Percentiles rank a stretch among this genome's conserved stretches.
phyloP scores from a whole-genome alignment of 192 early-diverging fungal species.

The Helicostylum pulchrum region DNA sequence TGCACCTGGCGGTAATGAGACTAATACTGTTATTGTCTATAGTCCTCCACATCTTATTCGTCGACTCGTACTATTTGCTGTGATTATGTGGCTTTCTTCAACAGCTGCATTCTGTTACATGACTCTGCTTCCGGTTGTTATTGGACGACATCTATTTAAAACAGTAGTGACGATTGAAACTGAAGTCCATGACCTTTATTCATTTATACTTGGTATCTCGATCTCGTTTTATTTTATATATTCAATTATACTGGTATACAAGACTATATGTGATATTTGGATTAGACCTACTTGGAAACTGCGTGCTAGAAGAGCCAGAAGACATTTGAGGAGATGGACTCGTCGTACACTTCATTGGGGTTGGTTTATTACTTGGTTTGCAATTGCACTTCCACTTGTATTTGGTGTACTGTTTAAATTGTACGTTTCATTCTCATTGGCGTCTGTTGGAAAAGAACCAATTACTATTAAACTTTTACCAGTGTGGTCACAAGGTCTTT shows the following conservation, averaged over 20 bases:
- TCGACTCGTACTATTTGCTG: slow-evolving; percentile 50
- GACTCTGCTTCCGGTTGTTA: background rate
- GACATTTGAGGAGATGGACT: background rate
- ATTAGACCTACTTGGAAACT: background rate
- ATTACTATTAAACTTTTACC: too few relatives aligned
- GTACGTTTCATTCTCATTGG: too few relatives aligned
- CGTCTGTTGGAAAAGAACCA: too few relatives aligned
- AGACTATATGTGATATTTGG: background rate
- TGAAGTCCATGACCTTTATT: background rate
- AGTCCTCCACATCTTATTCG: slow-evolving; percentile 66
- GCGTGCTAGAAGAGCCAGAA: background rate
- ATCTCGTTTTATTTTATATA: background rate
- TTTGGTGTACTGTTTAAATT: too few relatives aligned
- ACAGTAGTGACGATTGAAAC: background rate
- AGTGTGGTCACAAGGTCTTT: too few relatives aligned
- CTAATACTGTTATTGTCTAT: slow-evolving; percentile 73
- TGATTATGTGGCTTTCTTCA: slow-evolving; percentile 44
- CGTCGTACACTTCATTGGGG: background rate
- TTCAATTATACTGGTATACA: background rate
- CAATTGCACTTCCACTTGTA: too few relatives aligned
- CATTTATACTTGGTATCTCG: background rate
- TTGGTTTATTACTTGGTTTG: background rate
- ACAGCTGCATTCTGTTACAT: background rate
- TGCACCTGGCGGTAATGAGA: slow-evolving; percentile 12
- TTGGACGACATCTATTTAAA: background rate